Evolutionary conservation across 345 rosid species (phyloP), one percentile per base, ranked within the genome.

Genomic region (Camelina sativa): DNA sequence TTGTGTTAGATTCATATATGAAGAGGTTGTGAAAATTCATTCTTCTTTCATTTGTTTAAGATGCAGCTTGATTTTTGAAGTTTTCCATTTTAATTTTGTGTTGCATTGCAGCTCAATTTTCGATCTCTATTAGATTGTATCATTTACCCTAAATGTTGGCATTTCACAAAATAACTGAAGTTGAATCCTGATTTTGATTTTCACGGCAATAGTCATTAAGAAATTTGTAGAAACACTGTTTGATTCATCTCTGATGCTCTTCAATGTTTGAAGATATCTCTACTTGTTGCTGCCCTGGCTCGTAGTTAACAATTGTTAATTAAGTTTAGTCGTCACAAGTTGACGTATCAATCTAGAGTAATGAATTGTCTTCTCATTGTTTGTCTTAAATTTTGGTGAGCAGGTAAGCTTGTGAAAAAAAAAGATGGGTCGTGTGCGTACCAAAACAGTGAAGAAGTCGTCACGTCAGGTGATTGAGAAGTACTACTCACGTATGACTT

Each of bases 361-460:
- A 4, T 41, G 46, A 41, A 41, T 59, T 20, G 22, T 20, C 15
- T 22, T 30, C 23, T 11, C 62, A 43, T 4, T 64, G 11, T 11
- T 51, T 72, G 59, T 4, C 20, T 13, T 30, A 28, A 53, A 4
- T 28, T 25, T 28, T 52, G 20, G 20, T 44, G 50, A 1, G 16
- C 60, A 69, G 79, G 64, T 60, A 52, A 69, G 50, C 4, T n/a
- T n/a, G 19, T 71, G 67, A 59, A 41, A 50, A 59, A 41, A 50
- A 10, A 50, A 10, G 13, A 91, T 91, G 95, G 97, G 97, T 52
- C 92, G 95, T 48, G 95, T 91, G 3, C 89, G 95, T 10, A 91
- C 92, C 50, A 91, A 91, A 80, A 89, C 97, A 0, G 97, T 91
- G 85, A 91, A 91, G 85, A 91, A 91, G 69, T 89, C 93, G 13